Conservation (phyloP, 257 asterid species). For the Misopates orontium region DNA sequence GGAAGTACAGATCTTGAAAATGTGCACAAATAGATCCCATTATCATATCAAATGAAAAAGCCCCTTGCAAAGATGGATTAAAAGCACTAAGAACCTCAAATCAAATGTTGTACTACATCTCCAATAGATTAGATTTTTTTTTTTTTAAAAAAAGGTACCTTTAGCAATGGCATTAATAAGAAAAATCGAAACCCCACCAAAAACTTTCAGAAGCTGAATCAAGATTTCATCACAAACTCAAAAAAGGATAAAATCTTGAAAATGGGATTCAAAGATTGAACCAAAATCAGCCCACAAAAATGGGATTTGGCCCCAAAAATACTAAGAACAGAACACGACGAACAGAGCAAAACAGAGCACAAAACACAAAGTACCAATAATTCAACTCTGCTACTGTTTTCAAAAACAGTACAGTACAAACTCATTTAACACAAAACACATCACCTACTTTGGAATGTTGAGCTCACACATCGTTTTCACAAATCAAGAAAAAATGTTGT, state of each 20-base stretch:
- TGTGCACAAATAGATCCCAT: conserved; percentile 22
- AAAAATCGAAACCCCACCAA: conserved; percentile 39
- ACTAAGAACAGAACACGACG: conserved; percentile 29
- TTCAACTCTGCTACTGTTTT: conserved; percentile 26
- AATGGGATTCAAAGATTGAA: conserved; percentile 26
- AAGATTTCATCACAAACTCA: conserved; percentile 24
- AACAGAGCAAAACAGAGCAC: conserved; percentile 26
- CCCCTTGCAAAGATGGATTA: conserved; percentile 30
- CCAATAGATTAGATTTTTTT: conserved; percentile 30
- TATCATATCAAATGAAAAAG: background rate
- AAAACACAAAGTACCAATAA: conserved; percentile 30
- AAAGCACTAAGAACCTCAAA: conserved; percentile 37
- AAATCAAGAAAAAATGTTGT: background rate
- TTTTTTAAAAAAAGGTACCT: conserved; percentile 27
- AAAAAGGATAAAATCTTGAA: conserved; percentile 36
- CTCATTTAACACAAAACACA: conserved; percentile 21
- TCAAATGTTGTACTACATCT: conserved; percentile 25
- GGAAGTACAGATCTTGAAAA: conserved; percentile 46
- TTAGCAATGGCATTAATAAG: conserved; percentile 28
- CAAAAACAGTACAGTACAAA: background rate
- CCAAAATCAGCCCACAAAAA: conserved; percentile 28
- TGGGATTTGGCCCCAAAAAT: conserved; percentile 32
- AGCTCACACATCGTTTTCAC: conserved; percentile 58
- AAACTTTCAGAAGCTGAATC: conserved; percentile 28
- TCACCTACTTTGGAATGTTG: conserved; percentile 32